A percentile compares a stretch with the other conserved stretches of the same genome.
phyloP scores from a whole-genome alignment of 495 filamentous ascomycete species.

The Rhypophila decipiens region DNA sequence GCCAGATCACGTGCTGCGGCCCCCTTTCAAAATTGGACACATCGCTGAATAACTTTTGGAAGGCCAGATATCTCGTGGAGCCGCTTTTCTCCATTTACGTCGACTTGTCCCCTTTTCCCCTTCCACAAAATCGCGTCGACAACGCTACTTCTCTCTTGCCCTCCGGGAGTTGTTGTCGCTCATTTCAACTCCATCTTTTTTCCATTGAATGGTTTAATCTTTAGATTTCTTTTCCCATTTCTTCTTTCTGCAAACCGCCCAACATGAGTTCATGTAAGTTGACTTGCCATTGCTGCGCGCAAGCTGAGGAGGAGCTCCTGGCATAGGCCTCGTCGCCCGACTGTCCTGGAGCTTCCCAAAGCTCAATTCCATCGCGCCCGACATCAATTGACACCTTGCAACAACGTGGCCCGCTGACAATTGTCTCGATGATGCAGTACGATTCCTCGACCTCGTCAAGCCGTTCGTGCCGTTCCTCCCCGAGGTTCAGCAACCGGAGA shows the following conservation, averaged over 20 bases:
- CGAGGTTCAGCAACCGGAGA: slow-evolving; percentile 95
- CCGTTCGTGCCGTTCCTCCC: slow-evolving; percentile 98
- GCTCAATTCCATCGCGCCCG: slow-evolving; percentile 18
- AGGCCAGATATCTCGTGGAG: slow-evolving; percentile 41
- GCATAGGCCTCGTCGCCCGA: slow-evolving; percentile 30
- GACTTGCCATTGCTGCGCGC: slow-evolving; percentile 13
- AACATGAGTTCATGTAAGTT: slow-evolving; percentile 55
- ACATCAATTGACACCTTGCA: slow-evolving; percentile 9
- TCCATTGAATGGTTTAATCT: slow-evolving; percentile 35
- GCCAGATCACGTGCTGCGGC: slow-evolving; percentile 27
- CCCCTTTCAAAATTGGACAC: slow-evolving; percentile 47
- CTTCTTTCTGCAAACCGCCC: slow-evolving; percentile 34
- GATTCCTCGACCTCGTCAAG: slow-evolving; percentile 99
- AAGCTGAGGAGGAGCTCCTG: slow-evolving; percentile 33
- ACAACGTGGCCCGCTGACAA: slow-evolving; percentile 24
- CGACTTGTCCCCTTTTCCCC: slow-evolving; percentile 28
- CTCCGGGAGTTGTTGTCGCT: slow-evolving; percentile 34
- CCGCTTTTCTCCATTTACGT: slow-evolving; percentile 29
- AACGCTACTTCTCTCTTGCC: slow-evolving; percentile 27
- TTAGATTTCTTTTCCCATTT: slow-evolving; percentile 38
- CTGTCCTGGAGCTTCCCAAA: slow-evolving; percentile 3
- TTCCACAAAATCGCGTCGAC: slow-evolving; percentile 32
- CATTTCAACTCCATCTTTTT: slow-evolving; percentile 27
- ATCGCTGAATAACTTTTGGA: slow-evolving; percentile 42
- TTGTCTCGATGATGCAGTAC: slow-evolving; percentile 54